Conservation (phyloP, 441 rosid species). For the Erodium moschatum region DNA sequence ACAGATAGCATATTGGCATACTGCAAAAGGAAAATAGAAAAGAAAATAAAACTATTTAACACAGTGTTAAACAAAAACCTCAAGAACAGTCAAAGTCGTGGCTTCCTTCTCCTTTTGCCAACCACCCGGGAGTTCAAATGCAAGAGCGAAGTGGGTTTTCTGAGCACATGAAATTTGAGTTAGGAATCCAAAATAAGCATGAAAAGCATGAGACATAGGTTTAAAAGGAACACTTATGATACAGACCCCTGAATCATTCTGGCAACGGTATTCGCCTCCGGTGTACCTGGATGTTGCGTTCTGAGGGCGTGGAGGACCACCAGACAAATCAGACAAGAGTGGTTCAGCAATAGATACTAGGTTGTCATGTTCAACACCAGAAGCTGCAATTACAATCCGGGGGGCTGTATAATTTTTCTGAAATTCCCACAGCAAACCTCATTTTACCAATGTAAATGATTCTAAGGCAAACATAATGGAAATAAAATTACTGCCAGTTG, state of each 20-base stretch:
- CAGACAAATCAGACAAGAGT: neutral
- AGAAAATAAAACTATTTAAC: too few relatives aligned
- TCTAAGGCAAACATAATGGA: neutral
- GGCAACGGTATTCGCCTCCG: neutral
- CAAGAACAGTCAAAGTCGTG: neutral
- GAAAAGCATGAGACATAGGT: neutral
- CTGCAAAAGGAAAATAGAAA: neutral
- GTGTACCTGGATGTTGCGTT: neutral
- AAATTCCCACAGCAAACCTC: neutral
- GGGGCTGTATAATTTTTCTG: neutral
- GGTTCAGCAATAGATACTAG: neutral
- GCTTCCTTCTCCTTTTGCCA: neutral
- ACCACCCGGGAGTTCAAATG: neutral
- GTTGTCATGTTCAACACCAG: conserved; percentile 3
- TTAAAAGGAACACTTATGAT: neutral
- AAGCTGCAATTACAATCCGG: neutral
- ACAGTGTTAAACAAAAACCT: neutral
- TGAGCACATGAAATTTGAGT: neutral
- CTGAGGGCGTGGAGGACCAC: neutral
- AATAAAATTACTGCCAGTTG: neutral
- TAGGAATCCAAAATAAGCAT: neutral
- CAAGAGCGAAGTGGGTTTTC: conserved; percentile 1
- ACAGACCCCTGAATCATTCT: neutral
- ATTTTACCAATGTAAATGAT: neutral
- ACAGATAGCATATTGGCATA: neutral